Evolutionary conservation across 2,329 filamentous ascomycete genomes (phyloP).

Genomic region (Aspergillus neoniger): DNA sequence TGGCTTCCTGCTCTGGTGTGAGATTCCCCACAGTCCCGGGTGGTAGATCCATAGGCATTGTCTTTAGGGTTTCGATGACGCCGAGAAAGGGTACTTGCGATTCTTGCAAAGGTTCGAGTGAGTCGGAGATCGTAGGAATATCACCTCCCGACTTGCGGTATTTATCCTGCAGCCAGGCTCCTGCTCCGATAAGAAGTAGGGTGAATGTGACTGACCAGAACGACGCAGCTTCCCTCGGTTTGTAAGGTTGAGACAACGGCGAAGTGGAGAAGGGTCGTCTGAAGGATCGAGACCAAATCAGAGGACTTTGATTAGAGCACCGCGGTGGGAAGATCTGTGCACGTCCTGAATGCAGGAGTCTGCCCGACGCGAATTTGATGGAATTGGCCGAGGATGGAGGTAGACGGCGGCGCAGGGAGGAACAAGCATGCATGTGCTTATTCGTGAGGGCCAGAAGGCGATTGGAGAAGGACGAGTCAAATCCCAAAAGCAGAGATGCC

Average conservation of each 20-base stretch:
- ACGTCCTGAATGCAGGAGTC: conserved; percentile 17
- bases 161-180: conserved; percentile 37
- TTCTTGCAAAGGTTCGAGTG: conserved; percentile 18
- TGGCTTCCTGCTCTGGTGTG: conserved; percentile 84
- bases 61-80: conserved; percentile 39
- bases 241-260: conserved; percentile 20
- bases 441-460: conserved; percentile 10
- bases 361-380: conserved; percentile 20
- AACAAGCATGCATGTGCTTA: conserved; percentile 40
- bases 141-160: conserved; percentile 25
- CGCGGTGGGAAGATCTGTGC: conserved; percentile 25
- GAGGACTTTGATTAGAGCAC: conserved; percentile 23
- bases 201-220: conserved; percentile 41
- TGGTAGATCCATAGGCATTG: conserved; percentile 35
- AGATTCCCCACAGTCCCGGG: conserved; percentile 78
- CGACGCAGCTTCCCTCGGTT: conserved; percentile 39
- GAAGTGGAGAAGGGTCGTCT: conserved; percentile 32
- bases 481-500: background rate
- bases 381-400: conserved; percentile 34
- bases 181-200: conserved; percentile 36
- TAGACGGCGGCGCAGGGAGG: conserved; percentile 33
- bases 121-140: conserved; percentile 11
- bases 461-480: conserved; percentile 9
- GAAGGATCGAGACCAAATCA: conserved; percentile 26
- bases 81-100: conserved; percentile 31